Base-by-base conservation (phyloP, 805 yeast genomes). In the Metschnikowia santaceciliae region DNA sequence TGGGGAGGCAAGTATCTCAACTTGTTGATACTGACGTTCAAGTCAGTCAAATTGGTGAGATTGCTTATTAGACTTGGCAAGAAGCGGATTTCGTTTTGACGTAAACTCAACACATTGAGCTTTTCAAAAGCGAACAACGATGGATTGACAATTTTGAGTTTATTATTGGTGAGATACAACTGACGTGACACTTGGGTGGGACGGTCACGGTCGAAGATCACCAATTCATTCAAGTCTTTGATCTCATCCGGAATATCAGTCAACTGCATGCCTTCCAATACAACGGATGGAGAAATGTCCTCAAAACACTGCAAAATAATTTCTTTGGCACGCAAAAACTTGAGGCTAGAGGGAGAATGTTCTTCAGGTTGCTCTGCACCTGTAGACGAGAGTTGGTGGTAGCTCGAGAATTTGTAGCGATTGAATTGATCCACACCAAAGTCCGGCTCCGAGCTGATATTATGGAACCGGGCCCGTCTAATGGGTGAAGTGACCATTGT, bases 191-290 rank as follows among this genome's bases (percentile, higher is more conserved):
- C 52, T 35, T 54, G 57, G 3, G 62, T 61, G 1, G 64, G 64
- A 14, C 49, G 46, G 15, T 61, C 64, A n/a, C 35, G 38, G 39
- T 54, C 54, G 50, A 75, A 73, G 6, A 77, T 62, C n/a, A 81
- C 82, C 57, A 81, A 63, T 49, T 81, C 74, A 57, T 79, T 74
- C 54, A 83, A 66, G 60, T 83, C 88, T 46, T 75, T 75, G 30
- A 83, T 71, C 54, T 81, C 84, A 47, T 79, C 81, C 0, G 88
- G 87, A 3, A 83, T 62, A 5, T 74, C 74, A 10, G 66, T 68
- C 37, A 83, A 64, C 0, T 71, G 74, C 63, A 81, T 60, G 14
- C 73, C 65, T 47, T 81, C 85, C 26, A 83, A 58, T 49, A 74
- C 65, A 2, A 83, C 67, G n/a, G 60, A 67, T 1, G 80, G 70